A percentile compares a stretch with the other conserved stretches of the same genome.
phyloP scores from a whole-genome alignment of 768 basidiomycete genomes.

The Saitozyma podzolica region DNA sequence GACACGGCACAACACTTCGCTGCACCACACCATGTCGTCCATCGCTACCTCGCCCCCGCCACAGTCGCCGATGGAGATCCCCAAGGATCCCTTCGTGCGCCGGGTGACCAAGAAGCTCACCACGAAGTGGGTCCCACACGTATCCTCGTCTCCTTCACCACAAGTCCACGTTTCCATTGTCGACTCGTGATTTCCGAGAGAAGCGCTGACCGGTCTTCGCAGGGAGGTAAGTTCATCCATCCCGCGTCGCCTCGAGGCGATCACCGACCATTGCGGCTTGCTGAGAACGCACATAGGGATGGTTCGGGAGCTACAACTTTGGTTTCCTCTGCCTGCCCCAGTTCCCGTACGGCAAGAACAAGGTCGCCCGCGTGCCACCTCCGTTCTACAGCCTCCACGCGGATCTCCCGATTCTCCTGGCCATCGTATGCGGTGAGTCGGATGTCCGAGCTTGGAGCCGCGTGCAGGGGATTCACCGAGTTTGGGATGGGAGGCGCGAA shows the following conservation, averaged over 20 bases:
- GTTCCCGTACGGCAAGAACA: conserved; percentile 61
- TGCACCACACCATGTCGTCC: neutral
- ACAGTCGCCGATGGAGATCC: neutral
- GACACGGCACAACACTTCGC: too few relatives aligned
- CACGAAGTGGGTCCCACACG: neutral
- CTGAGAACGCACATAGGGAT: conserved; percentile 57
- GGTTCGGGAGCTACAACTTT: conserved; percentile 84
- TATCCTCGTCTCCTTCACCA: neutral
- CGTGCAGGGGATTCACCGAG: neutral
- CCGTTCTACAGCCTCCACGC: conserved; percentile 76
- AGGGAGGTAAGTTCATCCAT: neutral
- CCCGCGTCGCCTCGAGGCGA: too few relatives aligned
- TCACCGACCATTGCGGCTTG: too few relatives aligned
- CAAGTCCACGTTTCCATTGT: too few relatives aligned
- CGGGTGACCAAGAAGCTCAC: neutral
- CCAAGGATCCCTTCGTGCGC: neutral
- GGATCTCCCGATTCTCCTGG: conserved; percentile 70
- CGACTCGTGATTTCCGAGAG: neutral
- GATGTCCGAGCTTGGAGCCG: neutral
- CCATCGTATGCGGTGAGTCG: conserved; percentile 59
- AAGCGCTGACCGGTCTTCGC: neutral
- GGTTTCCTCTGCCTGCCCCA: conserved; percentile 67
- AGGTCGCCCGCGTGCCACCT: conserved; percentile 55
- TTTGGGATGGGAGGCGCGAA: too few relatives aligned
- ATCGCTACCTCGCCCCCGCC: neutral